phyloP scores from a whole-genome alignment of 1,284 basidiomycete species.

The Heterobasidion annosum region DNA sequence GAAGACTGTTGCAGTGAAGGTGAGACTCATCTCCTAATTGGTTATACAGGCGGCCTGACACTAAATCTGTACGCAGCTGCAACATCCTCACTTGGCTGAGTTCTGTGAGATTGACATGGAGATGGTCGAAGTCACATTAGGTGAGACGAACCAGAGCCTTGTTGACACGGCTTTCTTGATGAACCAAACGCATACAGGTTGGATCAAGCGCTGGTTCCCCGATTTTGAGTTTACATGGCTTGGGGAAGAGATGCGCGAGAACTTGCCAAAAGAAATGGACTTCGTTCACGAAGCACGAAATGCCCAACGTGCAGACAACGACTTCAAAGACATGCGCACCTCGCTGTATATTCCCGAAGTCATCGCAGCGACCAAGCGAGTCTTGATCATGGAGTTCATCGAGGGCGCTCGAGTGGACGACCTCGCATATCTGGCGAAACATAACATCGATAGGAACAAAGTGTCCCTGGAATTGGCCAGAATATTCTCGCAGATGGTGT shows the following conservation, averaged over 20 bases:
- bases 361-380: constrained; percentile 75
- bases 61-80: constrained; percentile 50
- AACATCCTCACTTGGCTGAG: constrained; percentile 92
- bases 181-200: constrained; percentile 33
- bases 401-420: constrained; percentile 89
- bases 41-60: neutral
- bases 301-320: constrained; percentile 58
- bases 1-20: constrained; percentile 85
- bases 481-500: constrained; percentile 95
- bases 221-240: constrained; percentile 96
- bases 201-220: constrained; percentile 85
- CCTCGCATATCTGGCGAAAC: constrained; percentile 73
- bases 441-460: constrained; percentile 90
- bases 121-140: constrained; percentile 78
- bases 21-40: constrained; percentile 15
- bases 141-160: constrained; percentile 22
- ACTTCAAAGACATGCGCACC: constrained; percentile 72
- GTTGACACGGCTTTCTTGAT: neutral
- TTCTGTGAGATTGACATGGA: constrained; percentile 84
- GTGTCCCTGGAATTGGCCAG: constrained; percentile 85
- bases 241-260: constrained; percentile 86
- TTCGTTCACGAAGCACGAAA: constrained; percentile 89
- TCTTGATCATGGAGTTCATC: constrained; percentile 92
- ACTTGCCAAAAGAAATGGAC: constrained; percentile 93
- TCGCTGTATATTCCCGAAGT: constrained; percentile 91